A percentile compares a stretch with the other conserved stretches of the same genome.
Conservation (phyloP, 805 yeast genomes). For the Barnettozyma salicaria region DNA sequence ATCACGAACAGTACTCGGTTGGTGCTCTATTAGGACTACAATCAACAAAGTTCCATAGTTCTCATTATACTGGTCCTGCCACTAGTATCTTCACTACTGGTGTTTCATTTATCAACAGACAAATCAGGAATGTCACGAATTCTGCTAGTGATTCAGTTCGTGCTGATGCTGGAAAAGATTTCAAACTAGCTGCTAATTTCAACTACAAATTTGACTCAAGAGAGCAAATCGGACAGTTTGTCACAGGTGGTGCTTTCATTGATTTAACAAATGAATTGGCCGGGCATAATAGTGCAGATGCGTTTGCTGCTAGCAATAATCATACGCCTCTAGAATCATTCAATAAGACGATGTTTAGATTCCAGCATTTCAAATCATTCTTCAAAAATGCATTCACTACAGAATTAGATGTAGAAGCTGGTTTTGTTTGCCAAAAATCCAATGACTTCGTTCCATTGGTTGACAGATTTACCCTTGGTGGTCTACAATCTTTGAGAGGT, state of each 20-base stretch:
- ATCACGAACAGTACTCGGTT: conserved; percentile 44
- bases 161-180: conserved; percentile 45
- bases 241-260: conserved; percentile 39
- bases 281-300: conserved; percentile 24
- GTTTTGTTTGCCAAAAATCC: conserved; percentile 38
- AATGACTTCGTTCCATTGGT: conserved; percentile 44
- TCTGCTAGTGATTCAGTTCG: conserved; percentile 51
- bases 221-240: conserved; percentile 35
- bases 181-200: conserved; percentile 46
- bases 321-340: conserved; percentile 27
- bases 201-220: conserved; percentile 40
- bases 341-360: conserved; percentile 17
- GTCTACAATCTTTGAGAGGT: conserved; percentile 55
- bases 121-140: conserved; percentile 46
- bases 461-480: conserved; percentile 74
- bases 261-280: conserved; percentile 40
- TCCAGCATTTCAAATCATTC: conserved; percentile 33
- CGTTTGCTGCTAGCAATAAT: conserved; percentile 28
- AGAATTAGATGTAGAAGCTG: conserved; percentile 42
- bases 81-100: conserved; percentile 40
- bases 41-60: conserved; percentile 26
- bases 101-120: conserved; percentile 52
- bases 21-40: conserved; percentile 46
- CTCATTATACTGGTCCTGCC: conserved; percentile 17
- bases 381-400: conserved; percentile 42